Evolutionary conservation across 1,284 basidiomycete genomes (phyloP).

Genomic region (Vanrija sp.): DNA sequence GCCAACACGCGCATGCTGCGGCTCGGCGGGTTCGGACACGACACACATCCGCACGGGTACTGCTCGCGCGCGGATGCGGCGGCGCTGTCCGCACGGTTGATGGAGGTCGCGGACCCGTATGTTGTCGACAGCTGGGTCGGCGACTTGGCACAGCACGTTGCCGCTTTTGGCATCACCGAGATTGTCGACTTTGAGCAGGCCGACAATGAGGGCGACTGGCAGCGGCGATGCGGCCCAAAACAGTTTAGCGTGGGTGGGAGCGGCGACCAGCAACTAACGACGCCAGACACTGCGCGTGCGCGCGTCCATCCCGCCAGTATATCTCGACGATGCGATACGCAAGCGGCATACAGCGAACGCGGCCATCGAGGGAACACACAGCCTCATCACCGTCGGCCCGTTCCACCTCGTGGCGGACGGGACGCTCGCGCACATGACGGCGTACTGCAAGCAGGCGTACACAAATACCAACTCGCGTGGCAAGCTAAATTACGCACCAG

Average conservation of each 20-base stretch:
- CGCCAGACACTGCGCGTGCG: conserved; percentile 23
- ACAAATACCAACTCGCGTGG: conserved; percentile 27
- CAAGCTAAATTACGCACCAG: conserved; percentile 15
- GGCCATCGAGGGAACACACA: conserved; percentile 23
- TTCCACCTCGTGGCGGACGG: conserved; percentile 35
- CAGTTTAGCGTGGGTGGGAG: too few species aligned
- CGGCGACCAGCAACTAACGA: not conserved
- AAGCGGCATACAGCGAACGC: conserved; percentile 28
- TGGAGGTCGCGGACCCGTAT: conserved; percentile 20
- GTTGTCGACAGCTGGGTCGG: conserved; percentile 24
- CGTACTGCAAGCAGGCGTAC: conserved; percentile 37
- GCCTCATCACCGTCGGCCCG: conserved; percentile 31
- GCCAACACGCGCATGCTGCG: conserved; percentile 27
- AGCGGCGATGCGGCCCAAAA: conserved; percentile 13
- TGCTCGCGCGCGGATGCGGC: conserved; percentile 27
- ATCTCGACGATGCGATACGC: conserved; percentile 30
- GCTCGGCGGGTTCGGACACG: conserved; percentile 16
- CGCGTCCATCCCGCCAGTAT: conserved; percentile 30
- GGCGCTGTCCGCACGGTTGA: conserved; percentile 26
- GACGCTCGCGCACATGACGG: conserved; percentile 25
- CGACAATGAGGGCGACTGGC: conserved; percentile 28
- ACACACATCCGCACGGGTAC: conserved; percentile 13
- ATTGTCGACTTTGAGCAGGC: conserved; percentile 41
- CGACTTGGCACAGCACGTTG: conserved; percentile 24
- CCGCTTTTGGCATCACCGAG: conserved; percentile 36